Evolutionary conservation across 139 green algal species (phyloP).

Genomic region (Ettlia oleoabundans): DNA sequence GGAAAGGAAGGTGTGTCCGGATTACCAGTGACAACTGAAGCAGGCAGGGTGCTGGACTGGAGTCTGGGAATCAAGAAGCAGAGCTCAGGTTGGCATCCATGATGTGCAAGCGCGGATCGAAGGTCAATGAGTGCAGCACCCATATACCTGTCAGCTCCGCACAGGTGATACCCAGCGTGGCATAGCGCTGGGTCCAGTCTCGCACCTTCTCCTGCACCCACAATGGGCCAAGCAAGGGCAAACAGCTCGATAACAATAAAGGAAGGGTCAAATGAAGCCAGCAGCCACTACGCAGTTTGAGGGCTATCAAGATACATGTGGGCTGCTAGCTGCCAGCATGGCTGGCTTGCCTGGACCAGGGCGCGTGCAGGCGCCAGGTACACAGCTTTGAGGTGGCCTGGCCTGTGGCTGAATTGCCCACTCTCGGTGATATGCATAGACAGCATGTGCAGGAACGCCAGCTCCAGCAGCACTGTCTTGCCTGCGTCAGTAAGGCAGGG

Average conservation of each 20-base stretch:
- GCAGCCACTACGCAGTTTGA: not conserved
- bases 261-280: not conserved
- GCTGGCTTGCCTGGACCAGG: conserved; percentile 58
- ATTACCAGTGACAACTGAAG: no score
- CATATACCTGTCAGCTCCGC: conserved; percentile 79
- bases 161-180: conserved; percentile 51
- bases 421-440: conserved; percentile 35
- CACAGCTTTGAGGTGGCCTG: conserved; percentile 53
- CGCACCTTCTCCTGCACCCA: conserved; percentile 73
- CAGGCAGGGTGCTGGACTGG: no score
- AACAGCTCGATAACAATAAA: not conserved
- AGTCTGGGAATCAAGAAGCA: no score
- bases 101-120: not conserved
- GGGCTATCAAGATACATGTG: not conserved
- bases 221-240: not conserved
- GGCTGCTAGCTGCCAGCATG: not conserved
- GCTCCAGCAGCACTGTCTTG: conserved; percentile 96
- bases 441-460: conserved; percentile 84
- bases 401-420: conserved; percentile 28
- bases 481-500: conserved; percentile 47
- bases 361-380: conserved; percentile 78
- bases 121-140: not conserved
- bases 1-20: no score
- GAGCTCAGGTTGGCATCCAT: no score
- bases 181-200: conserved; percentile 80